Percentiles rank a stretch among this genome's conserved stretches.
These are phyloP conservation scores for Candida sojae DNA, from an alignment of 1,139 yeast species.

Conservation along the genomic window DNA sequence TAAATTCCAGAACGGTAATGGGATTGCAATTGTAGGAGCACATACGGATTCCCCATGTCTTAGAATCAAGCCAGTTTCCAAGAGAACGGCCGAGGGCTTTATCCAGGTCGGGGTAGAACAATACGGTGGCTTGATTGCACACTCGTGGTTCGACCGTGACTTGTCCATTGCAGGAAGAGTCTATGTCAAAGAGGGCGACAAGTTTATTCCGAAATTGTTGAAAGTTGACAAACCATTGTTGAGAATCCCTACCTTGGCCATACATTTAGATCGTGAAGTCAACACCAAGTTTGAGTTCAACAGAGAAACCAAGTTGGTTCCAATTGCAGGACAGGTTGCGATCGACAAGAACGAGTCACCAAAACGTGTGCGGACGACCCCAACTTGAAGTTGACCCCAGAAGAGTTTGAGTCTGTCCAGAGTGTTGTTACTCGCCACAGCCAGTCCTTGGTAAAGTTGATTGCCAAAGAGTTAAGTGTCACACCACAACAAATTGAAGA, in stretches of 20 bases:
- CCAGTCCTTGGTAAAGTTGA: slow-evolving; percentile 61
- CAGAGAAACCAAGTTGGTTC: slow-evolving; percentile 82
- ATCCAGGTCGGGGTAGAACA: slow-evolving; percentile 91
- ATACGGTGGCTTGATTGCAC: slow-evolving; percentile 96
- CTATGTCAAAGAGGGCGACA: slow-evolving; percentile 54
- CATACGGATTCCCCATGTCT: slow-evolving; percentile 96
- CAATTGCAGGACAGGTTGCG: slow-evolving; percentile 75
- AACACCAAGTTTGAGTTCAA: slow-evolving; percentile 83
- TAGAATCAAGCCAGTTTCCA: slow-evolving; percentile 87
- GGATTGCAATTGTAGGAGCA: slow-evolving; percentile 87
- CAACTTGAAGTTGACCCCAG: slow-evolving; percentile 43
- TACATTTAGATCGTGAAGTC: slow-evolving; percentile 81
- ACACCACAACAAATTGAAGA: slow-evolving; percentile 66
- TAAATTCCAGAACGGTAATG: slow-evolving; percentile 75
- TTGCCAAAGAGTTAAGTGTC: slow-evolving; percentile 65
- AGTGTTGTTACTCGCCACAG: slow-evolving; percentile 75
- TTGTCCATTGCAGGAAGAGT: slow-evolving; percentile 92
- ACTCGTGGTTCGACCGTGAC: slow-evolving; percentile 92
- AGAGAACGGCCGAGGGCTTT: slow-evolving; percentile 71
- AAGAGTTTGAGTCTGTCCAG: slow-evolving; percentile 66
- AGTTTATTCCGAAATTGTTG: slow-evolving; percentile 65
- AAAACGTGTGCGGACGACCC: slow-evolving; percentile 49
- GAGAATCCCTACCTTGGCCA: slow-evolving; percentile 93
- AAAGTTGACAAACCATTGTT: slow-evolving; percentile 82
- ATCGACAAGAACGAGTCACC: slow-evolving; percentile 30